Base-by-base conservation (phyloP, 345 rosid genomes). In the Iberis pinnata region DNA sequence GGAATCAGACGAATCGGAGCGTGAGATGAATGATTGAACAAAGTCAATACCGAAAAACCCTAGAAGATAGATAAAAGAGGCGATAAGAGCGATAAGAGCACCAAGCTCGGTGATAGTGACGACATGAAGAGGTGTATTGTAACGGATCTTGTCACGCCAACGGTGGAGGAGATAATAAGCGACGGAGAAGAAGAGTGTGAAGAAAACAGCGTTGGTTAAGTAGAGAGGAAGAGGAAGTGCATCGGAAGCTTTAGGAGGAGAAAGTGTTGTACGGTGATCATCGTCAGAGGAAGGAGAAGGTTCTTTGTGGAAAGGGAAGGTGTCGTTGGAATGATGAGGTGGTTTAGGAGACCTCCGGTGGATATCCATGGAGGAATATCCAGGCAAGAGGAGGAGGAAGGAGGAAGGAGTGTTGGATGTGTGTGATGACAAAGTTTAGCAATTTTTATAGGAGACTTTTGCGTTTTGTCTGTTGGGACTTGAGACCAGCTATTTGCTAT, bases 131-230 rank as follows among this genome's bases (percentile, higher is more conserved):
- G 95, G 97, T 0, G 89, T 76, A 19, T 83, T 79, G 68, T 55
- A 76, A 36, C 95, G 95, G 83, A 82, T 88, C 92, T 88, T 88
- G 46, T 88, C 92, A 8, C 95, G 83, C 97, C 97, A 88, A 3
- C 97, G 78, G 63, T 76, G 86, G 70, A 85, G 89, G 33, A 88
- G 84, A 46, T 69, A 85, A 48, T 88, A 88, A 1, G 86, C 89
- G 55, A 81, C 92, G 62, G 95, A 80, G 79, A 88, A 88, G 77
- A 88, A 88, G 49, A 88, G 85, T 3, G 82, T 79, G 82, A 88
- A 81, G 85, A 88, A 85, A 49, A 88, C 65, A 59, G 80, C 75
- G 74, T 85, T 85, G 12, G 92, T 80, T 10, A 88, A 73, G 68
- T 82, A 81, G 5, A 85, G 73, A 2, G 97, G 95, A 9, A 85